Conservation (phyloP, 1,284 basidiomycete species). For the Boletus sp. region DNA sequence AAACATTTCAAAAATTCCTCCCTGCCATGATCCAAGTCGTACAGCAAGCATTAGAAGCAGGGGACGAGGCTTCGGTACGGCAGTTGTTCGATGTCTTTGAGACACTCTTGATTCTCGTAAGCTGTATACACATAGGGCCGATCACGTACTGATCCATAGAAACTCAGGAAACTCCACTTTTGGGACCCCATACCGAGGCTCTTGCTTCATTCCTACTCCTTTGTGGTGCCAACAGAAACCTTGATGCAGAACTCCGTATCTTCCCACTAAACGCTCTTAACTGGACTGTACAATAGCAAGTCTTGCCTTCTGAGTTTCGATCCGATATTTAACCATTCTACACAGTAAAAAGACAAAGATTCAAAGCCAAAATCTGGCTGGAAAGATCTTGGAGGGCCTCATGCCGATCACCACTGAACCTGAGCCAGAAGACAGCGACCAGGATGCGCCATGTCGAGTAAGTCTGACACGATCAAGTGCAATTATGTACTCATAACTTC, state of each 20-base stretch:
- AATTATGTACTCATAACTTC: conserved; percentile 15
- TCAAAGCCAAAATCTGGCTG: conserved; percentile 82
- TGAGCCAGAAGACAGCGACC: conserved; percentile 83
- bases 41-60: conserved; percentile 79
- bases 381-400: conserved; percentile 85
- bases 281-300: conserved; percentile 91
- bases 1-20: conserved; percentile 86
- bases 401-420: conserved; percentile 93
- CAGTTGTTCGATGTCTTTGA: conserved; percentile 96
- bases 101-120: conserved; percentile 86
- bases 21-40: conserved; percentile 91
- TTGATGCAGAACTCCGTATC: conserved; percentile 82
- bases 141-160: conserved; percentile 8
- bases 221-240: conserved; percentile 77
- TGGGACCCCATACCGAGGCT: conserved; percentile 86
- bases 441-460: conserved; percentile 88
- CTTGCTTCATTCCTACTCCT: conserved; percentile 88
- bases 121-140: conserved; percentile 21
- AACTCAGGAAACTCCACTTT: conserved; percentile 82
- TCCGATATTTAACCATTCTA: not conserved
- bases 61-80: conserved; percentile 80
- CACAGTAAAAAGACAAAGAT: conserved; percentile 93
- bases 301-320: not conserved
- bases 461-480: conserved; percentile 27
- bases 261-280: conserved; percentile 93